phyloP scores from a whole-genome alignment of 2,329 filamentous ascomycete species.

The Chaetomiaceae sp. region DNA sequence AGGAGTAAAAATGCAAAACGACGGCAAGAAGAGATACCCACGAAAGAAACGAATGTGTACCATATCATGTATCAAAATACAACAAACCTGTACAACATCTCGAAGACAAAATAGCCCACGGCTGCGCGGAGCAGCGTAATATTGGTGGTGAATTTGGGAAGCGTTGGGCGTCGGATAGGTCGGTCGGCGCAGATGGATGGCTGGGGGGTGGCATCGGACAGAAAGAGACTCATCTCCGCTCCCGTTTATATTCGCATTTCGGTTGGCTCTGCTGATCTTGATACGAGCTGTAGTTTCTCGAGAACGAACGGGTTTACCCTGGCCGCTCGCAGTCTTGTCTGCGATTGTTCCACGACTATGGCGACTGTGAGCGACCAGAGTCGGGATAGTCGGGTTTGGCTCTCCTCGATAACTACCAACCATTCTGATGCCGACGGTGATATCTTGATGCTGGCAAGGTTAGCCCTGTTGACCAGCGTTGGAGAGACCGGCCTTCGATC shows the following conservation, averaged over 20 bases:
- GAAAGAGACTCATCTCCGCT: conserved; percentile 13
- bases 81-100: conserved; percentile 15
- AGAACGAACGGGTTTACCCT: too few species aligned
- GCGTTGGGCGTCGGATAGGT: neutral
- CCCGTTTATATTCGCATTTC: neutral
- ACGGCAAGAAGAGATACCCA: conserved; percentile 25
- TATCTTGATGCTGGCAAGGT: neutral
- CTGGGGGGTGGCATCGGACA: neutral
- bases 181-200: neutral
- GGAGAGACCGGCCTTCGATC: too few species aligned
- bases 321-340: neutral
- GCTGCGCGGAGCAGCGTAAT: conserved; percentile 21
- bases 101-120: neutral
- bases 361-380: neutral
- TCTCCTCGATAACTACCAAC: too few species aligned
- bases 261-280: neutral
- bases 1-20: conserved; percentile 62
- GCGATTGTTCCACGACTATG: neutral
- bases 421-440: neutral
- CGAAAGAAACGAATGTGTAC: conserved; percentile 22
- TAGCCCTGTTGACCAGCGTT: neutral
- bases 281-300: neutral
- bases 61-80: conserved; percentile 31
- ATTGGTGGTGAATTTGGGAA: neutral
- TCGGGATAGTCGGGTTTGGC: neutral